These are phyloP conservation scores for Barnettozyma pratensis DNA, from an alignment of 805 yeast genomes.

Conservation along the genomic window DNA sequence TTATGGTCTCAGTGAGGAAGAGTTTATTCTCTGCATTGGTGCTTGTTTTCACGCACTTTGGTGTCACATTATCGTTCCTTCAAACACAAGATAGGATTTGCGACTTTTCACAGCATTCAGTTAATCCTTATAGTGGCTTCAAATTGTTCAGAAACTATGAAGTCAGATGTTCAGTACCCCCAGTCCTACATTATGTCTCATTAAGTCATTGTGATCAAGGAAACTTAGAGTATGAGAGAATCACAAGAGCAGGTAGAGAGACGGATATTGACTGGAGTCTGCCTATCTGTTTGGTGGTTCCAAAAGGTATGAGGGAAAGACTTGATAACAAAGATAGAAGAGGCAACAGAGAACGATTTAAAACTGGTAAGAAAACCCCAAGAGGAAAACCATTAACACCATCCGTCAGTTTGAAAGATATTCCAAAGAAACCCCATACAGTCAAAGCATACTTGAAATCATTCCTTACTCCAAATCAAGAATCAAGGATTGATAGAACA, in stretches of 20 bases:
- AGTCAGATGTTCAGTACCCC: slow-evolving; percentile 32
- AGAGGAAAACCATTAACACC: too few species aligned
- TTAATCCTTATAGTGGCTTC: slow-evolving; percentile 49
- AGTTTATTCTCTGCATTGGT: too few species aligned
- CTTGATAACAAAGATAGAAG: slow-evolving; percentile 1
- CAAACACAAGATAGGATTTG: slow-evolving; percentile 28
- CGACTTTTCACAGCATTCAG: slow-evolving; percentile 24
- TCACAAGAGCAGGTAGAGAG: slow-evolving; percentile 27
- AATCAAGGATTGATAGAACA: neutral
- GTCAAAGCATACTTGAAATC: neutral
- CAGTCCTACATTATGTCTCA: slow-evolving; percentile 38
- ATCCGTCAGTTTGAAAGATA: neutral
- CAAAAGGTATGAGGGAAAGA: slow-evolving; percentile 14
- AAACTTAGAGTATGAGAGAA: slow-evolving; percentile 36
- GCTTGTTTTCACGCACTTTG: neutral
- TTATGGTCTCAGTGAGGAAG: neutral
- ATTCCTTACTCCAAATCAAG: neutral
- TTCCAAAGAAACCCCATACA: slow-evolving; percentile 3
- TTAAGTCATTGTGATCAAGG: slow-evolving; percentile 52
- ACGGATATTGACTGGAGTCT: slow-evolving; percentile 44
- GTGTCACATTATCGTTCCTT: neutral
- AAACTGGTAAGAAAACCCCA: neutral
- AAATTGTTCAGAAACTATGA: slow-evolving; percentile 45
- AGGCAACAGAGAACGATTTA: neutral
- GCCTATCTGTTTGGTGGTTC: slow-evolving; percentile 41